Percentiles rank a stretch among this genome's conserved stretches.
Evolutionary conservation across 176 grass and related monocot species (phyloP).

Genomic region (Oryza australiensis): DNA sequence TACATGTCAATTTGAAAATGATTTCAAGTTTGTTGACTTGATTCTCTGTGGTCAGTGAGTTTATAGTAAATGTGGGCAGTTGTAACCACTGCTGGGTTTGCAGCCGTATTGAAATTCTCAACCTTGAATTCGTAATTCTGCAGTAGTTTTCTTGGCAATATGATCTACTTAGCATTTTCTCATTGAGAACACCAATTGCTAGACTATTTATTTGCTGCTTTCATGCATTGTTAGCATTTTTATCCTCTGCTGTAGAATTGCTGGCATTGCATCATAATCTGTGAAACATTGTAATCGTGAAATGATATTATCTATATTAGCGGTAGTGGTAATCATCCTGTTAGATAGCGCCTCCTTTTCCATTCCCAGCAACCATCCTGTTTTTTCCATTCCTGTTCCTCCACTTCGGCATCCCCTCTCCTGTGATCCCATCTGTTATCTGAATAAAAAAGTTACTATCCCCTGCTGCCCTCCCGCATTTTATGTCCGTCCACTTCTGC

Average conservation of each 20-base stretch:
- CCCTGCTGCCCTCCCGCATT: too few species aligned
- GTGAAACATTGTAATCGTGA: background rate
- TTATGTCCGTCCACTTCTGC: too few species aligned
- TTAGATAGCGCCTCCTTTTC: too few species aligned
- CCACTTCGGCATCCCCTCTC: too few species aligned
- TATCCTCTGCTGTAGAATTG: background rate
- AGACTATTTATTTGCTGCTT: background rate
- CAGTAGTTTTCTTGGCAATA: background rate
- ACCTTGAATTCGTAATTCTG: background rate
- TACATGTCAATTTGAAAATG: background rate
- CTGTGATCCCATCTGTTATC: too few species aligned
- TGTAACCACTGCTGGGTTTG: background rate
- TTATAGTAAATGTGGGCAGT: background rate
- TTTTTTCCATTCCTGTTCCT: too few species aligned
- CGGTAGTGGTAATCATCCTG: too few species aligned
- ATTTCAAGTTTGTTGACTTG: background rate
- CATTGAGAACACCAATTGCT: slow-evolving; percentile 18
- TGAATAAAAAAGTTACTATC: too few species aligned
- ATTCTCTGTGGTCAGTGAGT: background rate
- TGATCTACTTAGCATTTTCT: background rate
- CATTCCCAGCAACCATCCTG: too few species aligned
- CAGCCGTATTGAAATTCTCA: background rate
- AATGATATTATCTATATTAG: background rate
- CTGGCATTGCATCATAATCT: background rate
- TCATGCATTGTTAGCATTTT: slow-evolving; percentile 6